phyloP scores from a whole-genome alignment of 441 rosid genomes.

The Isatis lusitanica region DNA sequence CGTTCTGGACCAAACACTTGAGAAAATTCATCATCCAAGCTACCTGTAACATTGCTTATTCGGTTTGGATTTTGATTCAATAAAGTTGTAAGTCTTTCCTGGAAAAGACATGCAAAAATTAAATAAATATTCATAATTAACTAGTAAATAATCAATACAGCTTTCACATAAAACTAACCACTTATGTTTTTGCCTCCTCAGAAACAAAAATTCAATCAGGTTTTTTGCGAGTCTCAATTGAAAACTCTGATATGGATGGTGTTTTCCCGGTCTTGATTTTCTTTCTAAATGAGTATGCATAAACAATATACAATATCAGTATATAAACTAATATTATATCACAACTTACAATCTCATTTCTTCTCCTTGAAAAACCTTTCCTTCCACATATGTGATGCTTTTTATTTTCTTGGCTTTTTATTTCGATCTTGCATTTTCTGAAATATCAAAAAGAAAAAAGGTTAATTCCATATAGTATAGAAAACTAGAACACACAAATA shows the following conservation, averaged over 20 bases:
- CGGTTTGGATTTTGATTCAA: neutral
- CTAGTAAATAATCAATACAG: neutral
- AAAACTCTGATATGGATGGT: neutral
- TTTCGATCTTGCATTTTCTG: neutral
- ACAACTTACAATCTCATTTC: neutral
- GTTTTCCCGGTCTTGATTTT: neutral
- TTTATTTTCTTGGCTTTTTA: neutral
- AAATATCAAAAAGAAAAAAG: neutral
- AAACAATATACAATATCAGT: neutral
- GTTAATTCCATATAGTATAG: neutral
- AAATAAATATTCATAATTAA: too few species aligned
- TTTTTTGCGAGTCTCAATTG: neutral
- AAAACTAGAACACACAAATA: neutral
- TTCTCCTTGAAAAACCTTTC: neutral
- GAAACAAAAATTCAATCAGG: neutral
- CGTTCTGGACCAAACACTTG: neutral
- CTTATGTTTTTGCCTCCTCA: neutral
- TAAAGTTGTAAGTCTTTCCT: neutral
- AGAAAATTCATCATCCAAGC: constrained; percentile 4
- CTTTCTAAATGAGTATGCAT: neutral
- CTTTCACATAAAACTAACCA: neutral
- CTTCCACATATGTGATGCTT: neutral
- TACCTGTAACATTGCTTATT: neutral
- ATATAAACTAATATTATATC: neutral
- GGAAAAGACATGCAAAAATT: neutral